Evolutionary conservation across 139 green algal genomes (phyloP).

Genomic region (Haematococcus lacustris): DNA sequence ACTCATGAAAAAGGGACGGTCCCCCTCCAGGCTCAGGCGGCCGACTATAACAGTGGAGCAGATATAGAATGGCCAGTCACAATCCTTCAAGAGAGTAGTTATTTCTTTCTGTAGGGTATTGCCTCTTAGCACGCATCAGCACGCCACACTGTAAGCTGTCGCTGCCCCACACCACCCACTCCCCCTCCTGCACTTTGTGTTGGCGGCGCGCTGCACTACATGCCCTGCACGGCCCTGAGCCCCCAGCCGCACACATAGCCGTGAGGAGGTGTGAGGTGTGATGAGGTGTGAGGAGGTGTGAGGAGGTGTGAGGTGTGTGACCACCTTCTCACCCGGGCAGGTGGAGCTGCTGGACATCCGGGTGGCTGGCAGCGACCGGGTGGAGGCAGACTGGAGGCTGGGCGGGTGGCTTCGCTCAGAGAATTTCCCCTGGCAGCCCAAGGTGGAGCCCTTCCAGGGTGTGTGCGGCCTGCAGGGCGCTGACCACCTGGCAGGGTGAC

Average conservation of each 20-base stretch:
- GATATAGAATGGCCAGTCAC: too few species aligned
- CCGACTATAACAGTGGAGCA: too few species aligned
- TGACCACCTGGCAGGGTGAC: too few species aligned
- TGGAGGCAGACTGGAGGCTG: constrained; percentile 56
- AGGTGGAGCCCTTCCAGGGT: constrained; percentile 52
- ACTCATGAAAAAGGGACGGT: too few species aligned
- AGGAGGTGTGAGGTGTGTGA: too few species aligned
- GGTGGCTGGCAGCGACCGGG: constrained; percentile 36
- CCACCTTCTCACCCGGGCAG: too few species aligned
- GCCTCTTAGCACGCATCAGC: too few species aligned
- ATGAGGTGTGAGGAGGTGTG: too few species aligned
- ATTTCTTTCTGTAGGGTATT: too few species aligned
- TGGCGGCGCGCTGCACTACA: background rate
- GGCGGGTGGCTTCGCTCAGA: constrained; percentile 47
- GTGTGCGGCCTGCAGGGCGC: background rate
- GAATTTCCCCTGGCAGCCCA: constrained; percentile 60
- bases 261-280: background rate
- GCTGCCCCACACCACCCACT: background rate
- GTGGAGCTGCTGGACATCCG: constrained; percentile 50
- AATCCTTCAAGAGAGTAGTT: too few species aligned
- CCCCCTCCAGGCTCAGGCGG: too few species aligned
- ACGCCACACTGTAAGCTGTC: background rate
- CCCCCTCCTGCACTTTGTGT: background rate
- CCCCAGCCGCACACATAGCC: background rate
- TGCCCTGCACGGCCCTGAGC: background rate